A percentile compares a stretch with the other conserved stretches of the same genome.
Conservation (phyloP, 176 grass and related monocot genomes). For the Tuctoria greenei region DNA sequence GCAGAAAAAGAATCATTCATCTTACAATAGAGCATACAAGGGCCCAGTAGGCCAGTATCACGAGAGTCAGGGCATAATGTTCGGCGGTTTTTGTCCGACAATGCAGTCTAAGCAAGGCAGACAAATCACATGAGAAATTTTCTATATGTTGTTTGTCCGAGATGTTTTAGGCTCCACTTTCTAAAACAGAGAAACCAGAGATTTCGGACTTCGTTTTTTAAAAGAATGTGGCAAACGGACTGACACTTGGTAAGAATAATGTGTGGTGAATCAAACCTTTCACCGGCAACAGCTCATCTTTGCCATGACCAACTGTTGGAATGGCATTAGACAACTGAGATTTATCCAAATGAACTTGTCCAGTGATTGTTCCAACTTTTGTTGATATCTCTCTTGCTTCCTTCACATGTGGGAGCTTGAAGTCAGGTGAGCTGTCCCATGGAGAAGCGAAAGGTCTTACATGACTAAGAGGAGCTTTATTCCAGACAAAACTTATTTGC, state of each 20-base stretch:
- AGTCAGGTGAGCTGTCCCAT: conserved; percentile 62
- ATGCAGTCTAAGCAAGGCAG: background rate
- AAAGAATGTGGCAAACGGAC: background rate
- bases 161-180: background rate
- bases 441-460: conserved; percentile 53
- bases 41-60: background rate
- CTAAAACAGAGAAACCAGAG: conserved; percentile 7
- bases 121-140: conserved; percentile 3
- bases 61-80: background rate
- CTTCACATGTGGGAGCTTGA: conserved; percentile 57
- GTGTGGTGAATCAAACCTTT: conserved; percentile 46
- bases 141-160: background rate
- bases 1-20: conserved; percentile 17
- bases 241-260: conserved; percentile 45
- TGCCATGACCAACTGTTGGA: conserved; percentile 41
- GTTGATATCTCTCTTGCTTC: conserved; percentile 52
- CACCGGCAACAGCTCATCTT: conserved; percentile 52
- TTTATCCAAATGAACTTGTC: conserved; percentile 54
- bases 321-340: conserved; percentile 36
- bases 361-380: conserved; percentile 43
- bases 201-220: background rate
- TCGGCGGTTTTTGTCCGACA: background rate
- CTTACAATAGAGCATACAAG: background rate
- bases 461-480: conserved; percentile 55
- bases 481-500: conserved; percentile 87